Percentiles rank a stretch among this genome's conserved stretches.
Evolutionary conservation across 1,284 basidiomycete genomes (phyloP).

Genomic region (Earliella scabrosa): DNA sequence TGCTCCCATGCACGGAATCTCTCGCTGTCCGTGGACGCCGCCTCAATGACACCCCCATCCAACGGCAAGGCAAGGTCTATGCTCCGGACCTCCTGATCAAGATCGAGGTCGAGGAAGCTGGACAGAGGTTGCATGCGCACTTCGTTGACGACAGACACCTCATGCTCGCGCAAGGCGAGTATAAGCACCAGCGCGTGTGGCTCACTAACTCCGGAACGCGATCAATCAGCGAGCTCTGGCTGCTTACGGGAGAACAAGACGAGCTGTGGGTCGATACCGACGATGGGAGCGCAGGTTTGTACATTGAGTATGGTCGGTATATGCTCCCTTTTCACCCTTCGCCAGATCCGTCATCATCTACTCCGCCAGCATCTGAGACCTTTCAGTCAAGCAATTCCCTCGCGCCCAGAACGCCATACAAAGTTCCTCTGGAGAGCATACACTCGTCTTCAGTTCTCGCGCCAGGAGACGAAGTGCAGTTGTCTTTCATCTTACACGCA

Average conservation of each 20-base stretch:
- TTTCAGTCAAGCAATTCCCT: conserved; percentile 62
- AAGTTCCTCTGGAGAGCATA: conserved; percentile 44
- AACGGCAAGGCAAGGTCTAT: conserved; percentile 67
- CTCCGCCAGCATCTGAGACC: conserved; percentile 35
- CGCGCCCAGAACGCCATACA: conserved; percentile 47
- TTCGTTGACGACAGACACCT: conserved; percentile 58
- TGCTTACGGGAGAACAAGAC: conserved; percentile 61
- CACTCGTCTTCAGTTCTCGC: conserved; percentile 42
- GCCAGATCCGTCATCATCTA: conserved; percentile 16
- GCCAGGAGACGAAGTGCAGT: conserved; percentile 50
- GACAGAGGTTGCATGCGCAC: conserved; percentile 58
- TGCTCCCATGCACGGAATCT: conserved; percentile 64
- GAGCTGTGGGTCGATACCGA: conserved; percentile 56
- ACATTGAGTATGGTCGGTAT: not conserved
- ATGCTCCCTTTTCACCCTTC: not conserved
- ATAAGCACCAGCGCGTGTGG: conserved; percentile 52
- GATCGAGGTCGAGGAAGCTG: conserved; percentile 62
- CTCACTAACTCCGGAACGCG: conserved; percentile 64
- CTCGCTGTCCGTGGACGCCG: conserved; percentile 67
- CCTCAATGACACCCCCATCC: conserved; percentile 70
- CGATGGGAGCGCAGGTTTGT: conserved; percentile 19
- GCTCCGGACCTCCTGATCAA: conserved; percentile 62
- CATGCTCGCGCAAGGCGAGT: conserved; percentile 66
- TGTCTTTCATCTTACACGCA: conserved; percentile 59
- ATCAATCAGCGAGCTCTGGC: conserved; percentile 69